phyloP scores from a whole-genome alignment of 75 land plant species.

The Picea sitchensis region DNA sequence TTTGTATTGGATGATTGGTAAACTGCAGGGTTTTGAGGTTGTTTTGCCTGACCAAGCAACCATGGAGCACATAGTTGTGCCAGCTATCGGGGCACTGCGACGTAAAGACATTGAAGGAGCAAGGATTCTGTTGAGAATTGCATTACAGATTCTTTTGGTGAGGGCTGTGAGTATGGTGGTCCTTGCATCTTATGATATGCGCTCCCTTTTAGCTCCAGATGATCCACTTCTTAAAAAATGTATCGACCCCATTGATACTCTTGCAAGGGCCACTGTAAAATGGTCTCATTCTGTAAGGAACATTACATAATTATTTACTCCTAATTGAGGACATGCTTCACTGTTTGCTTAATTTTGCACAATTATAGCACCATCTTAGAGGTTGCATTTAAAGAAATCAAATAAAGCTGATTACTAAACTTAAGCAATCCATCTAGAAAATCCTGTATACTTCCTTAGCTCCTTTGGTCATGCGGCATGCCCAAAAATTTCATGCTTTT shows the following conservation, averaged over 20 bases:
- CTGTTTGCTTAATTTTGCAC: too few relatives aligned
- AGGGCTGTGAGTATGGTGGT: constrained; percentile 59
- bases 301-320: too few relatives aligned
- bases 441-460: too few relatives aligned
- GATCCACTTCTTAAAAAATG: constrained; percentile 67
- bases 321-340: too few relatives aligned
- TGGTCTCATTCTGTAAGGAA: constrained; percentile 25
- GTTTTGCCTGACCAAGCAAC: constrained; percentile 69
- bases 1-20: background rate
- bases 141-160: constrained; percentile 58
- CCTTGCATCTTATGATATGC: constrained; percentile 53
- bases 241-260: constrained; percentile 51
- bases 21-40: constrained; percentile 69
- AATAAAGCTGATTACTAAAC: too few relatives aligned
- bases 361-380: too few relatives aligned
- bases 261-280: constrained; percentile 43
- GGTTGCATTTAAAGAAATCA: too few relatives aligned
- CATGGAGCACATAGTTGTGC: constrained; percentile 61
- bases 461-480: too few relatives aligned
- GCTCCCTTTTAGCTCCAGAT: constrained; percentile 38
- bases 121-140: constrained; percentile 54
- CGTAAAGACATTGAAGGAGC: constrained; percentile 67
- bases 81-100: constrained; percentile 49
- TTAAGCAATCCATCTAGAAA: too few relatives aligned
- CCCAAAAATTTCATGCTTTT: too few relatives aligned